These are phyloP conservation scores for Hirsutella thompsonii DNA, from an alignment of 2,329 filamentous ascomycete species.

Conservation along the genomic window DNA sequence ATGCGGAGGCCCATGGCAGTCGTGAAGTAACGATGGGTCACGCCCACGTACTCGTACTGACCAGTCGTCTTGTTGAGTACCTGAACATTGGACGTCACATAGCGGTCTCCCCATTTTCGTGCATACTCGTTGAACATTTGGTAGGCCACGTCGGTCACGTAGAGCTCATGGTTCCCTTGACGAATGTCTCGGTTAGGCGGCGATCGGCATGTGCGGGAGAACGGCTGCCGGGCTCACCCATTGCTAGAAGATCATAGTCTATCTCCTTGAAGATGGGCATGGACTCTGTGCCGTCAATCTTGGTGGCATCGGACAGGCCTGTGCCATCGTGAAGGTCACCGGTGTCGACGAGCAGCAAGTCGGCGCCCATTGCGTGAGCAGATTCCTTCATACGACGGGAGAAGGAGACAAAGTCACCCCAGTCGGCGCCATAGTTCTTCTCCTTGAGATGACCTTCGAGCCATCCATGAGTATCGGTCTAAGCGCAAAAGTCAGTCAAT, in stretches of 20 bases:
- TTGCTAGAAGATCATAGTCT: slow-evolving; percentile 28
- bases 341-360: slow-evolving; percentile 47
- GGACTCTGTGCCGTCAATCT: slow-evolving; percentile 40
- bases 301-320: slow-evolving; percentile 47
- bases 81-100: slow-evolving; percentile 32
- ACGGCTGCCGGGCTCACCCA: slow-evolving; percentile 14
- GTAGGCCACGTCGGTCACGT: slow-evolving; percentile 47
- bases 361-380: slow-evolving; percentile 41
- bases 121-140: slow-evolving; percentile 47
- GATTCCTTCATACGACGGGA: slow-evolving; percentile 45
- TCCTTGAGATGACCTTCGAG: slow-evolving; percentile 48
- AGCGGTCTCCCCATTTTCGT: slow-evolving; percentile 35
- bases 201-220: background rate
- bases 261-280: slow-evolving; percentile 30
- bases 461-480: slow-evolving; percentile 50
- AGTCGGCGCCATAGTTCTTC: slow-evolving; percentile 51
- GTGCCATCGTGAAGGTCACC: slow-evolving; percentile 56
- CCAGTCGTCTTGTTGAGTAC: slow-evolving; percentile 24
- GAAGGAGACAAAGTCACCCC: slow-evolving; percentile 53
- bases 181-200: background rate
- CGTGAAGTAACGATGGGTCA: slow-evolving; percentile 30
- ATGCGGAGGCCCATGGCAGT: slow-evolving; percentile 27
- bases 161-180: slow-evolving; percentile 50
- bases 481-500: background rate
- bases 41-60: slow-evolving; percentile 27